Evolutionary conservation across 176 grass and related monocot species (phyloP).

Genomic region (Triticum urartu): DNA sequence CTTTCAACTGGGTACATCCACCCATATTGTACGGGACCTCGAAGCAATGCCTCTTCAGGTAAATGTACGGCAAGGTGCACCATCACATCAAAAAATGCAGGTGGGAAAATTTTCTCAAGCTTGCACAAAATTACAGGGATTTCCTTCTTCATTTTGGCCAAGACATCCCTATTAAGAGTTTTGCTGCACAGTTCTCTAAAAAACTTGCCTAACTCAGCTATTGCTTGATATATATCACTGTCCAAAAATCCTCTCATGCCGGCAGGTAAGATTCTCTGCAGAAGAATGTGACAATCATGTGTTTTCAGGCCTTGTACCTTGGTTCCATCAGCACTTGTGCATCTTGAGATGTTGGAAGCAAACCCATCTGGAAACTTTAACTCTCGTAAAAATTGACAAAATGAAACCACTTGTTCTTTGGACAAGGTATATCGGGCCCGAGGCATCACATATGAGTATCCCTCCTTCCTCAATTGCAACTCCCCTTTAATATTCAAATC

Average conservation of each 20-base stretch:
- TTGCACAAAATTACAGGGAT: slow-evolving; percentile 17
- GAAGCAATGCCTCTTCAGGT: background rate
- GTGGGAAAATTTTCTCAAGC: slow-evolving; percentile 30
- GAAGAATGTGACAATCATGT: background rate
- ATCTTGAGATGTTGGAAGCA: slow-evolving; percentile 17
- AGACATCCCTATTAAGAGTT: slow-evolving; percentile 10
- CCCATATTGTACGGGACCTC: background rate
- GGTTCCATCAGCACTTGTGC: background rate
- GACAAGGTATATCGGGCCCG: background rate
- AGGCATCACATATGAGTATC: background rate
- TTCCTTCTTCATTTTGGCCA: background rate
- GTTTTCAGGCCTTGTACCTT: background rate
- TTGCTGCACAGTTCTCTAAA: slow-evolving; percentile 5
- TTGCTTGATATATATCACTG: background rate
- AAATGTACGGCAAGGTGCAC: background rate
- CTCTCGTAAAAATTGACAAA: background rate
- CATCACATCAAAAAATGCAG: background rate
- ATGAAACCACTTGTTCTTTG: background rate
- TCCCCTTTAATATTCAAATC: slow-evolving; percentile 18
- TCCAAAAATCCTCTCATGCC: background rate
- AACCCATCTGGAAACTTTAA: background rate
- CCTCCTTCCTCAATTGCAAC: background rate
- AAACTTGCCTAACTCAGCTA: background rate
- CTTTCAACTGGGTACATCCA: background rate
- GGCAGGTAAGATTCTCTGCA: background rate